Evolutionary conservation across 169 alveolate genomes (phyloP).

Genomic region (Plasmodium cynomolgi): DNA sequence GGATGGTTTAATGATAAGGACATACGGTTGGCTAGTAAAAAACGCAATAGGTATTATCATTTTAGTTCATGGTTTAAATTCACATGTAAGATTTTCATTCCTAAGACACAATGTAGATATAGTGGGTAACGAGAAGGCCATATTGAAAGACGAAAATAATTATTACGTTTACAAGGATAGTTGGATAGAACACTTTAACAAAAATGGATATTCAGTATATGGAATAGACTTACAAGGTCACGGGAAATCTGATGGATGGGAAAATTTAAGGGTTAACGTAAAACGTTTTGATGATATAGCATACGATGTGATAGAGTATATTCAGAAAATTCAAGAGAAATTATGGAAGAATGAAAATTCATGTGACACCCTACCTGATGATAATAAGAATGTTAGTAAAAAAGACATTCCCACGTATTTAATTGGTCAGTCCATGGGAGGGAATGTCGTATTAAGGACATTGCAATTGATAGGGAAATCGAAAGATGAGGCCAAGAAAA

Average conservation of each 20-base stretch:
- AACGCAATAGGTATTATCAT: conserved; percentile 4
- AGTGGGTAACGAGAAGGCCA: conserved; percentile 11
- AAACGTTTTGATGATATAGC: neutral
- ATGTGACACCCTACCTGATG: neutral
- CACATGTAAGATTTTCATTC: conserved; percentile 1
- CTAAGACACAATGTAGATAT: conserved; percentile 7
- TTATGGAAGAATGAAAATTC: neutral
- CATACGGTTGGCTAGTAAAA: neutral
- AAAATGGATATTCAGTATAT: conserved; percentile 2
- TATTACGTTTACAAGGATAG: conserved; percentile 27
- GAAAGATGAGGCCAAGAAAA: conserved; percentile 68
- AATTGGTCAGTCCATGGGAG: conserved; percentile 31
- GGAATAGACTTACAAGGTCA: conserved; percentile 34
- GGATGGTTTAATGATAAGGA: conserved; percentile 14
- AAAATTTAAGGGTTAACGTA: neutral
- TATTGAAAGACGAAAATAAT: neutral
- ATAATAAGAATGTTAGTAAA: neutral
- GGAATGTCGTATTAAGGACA: conserved; percentile 72
- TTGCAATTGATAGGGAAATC: conserved; percentile 68
- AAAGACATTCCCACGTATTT: neutral
- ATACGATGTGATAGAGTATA: conserved; percentile 8
- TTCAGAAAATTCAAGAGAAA: conserved; percentile 4
- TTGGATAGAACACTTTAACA: conserved; percentile 3
- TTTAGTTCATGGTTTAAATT: neutral
- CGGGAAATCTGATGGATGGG: conserved; percentile 20